Base-by-base conservation (phyloP, 371 early-diverging fungal species). In the Syncephalastrum racemosum region DNA sequence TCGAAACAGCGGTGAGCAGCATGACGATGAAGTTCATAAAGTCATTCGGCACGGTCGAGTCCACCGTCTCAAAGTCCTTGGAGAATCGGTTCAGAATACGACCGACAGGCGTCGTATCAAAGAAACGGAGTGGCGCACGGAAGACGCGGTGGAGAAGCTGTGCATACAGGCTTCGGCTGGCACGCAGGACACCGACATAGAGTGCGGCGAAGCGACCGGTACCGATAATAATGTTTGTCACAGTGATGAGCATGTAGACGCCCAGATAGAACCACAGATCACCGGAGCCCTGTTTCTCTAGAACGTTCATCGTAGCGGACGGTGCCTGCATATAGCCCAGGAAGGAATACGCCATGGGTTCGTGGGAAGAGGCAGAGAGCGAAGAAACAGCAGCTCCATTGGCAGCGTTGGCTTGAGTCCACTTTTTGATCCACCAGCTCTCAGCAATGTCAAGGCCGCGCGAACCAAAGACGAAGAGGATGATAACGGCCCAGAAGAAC, bases 71-170 rank as follows among this genome's bases (percentile, higher is more conserved):
- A 31, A 81, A 75, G 45, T 81, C 81, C 24, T 67, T 63, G 46
- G 69, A 60, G 42, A 95, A 94, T n/a, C 95, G 79, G 66, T 91
- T 92, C 66, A 93, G 63, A 45, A 95, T 88, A 15, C 94, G 85
- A 7, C 95, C 95, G 13, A 94, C 66, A 6, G 96, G 97, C 13
- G 94, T 96, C 18, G 77, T 85, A 47, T 96, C 95, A 63, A 92
- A 94, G 74, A 94, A 95, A 16, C 88, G 77, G 25, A 93, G 73
- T 23, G 80, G 82, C 1, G 90, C 88, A 8, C 76, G 77, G 49
- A 90, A 61, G 10, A 90, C 75, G 2, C 82, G 64, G 5, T 57
- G 54, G 52, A 90, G 56, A 5, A 87, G 64, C 36, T 63, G 56
- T 39, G 67, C 77, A 56, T 89, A 81, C 13, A 85, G 58, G 0